phyloP scores from a whole-genome alignment of 345 rosid species.

The Kandelia obovata region DNA sequence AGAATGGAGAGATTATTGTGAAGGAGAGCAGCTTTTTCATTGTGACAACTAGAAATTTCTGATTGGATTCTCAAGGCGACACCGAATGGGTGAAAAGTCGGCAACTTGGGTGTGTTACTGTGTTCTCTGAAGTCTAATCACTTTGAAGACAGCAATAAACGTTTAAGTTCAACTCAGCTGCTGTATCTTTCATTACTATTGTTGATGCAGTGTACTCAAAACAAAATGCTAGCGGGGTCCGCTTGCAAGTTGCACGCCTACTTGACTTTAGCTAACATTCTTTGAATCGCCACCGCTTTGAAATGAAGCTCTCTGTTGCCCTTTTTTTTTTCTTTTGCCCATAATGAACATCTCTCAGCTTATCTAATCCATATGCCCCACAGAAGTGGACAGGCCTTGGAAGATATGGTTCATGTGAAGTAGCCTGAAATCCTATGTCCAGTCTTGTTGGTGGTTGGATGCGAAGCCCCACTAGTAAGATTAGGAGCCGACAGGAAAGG shows the following conservation, averaged over 20 bases:
- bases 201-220: background rate
- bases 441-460: constrained; percentile 16
- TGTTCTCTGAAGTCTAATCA: constrained; percentile 2
- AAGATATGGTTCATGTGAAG: background rate
- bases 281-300: constrained; percentile 6
- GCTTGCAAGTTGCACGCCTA: background rate
- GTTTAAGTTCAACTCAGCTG: background rate
- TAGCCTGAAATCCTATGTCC: constrained; percentile 4
- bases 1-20: too few relatives aligned
- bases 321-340: background rate
- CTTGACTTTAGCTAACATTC: constrained; percentile 3
- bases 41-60: too few relatives aligned
- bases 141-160: background rate
- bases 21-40: too few relatives aligned
- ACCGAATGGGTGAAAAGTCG: background rate
- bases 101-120: background rate
- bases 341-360: constrained; percentile 9
- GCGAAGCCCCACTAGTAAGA: constrained; percentile 9
- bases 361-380: background rate
- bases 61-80: background rate
- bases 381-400: background rate
- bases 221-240: background rate
- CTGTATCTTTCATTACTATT: background rate
- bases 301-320: background rate
- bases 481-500: background rate